These are phyloP conservation scores for Diaporthe citri DNA, from an alignment of 2,329 filamentous ascomycete genomes.

Conservation along the genomic window DNA sequence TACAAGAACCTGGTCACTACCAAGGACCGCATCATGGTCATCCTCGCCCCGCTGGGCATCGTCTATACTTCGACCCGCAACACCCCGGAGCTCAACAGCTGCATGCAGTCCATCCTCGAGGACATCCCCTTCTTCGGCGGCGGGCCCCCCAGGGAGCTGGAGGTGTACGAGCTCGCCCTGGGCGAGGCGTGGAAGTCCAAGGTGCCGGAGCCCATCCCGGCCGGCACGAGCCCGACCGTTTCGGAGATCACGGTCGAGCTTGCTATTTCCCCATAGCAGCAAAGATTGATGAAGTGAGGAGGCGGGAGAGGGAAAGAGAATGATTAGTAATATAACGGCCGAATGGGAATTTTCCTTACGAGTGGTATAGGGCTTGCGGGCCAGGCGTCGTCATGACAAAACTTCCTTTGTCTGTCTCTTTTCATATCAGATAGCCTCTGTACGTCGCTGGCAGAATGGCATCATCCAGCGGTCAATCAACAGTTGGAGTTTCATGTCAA, in stretches of 20 bases:
- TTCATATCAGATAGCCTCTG: neutral
- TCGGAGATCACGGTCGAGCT: conserved; percentile 28
- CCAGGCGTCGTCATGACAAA: neutral
- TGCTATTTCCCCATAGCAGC: conserved; percentile 12
- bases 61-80: conserved; percentile 37
- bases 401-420: neutral
- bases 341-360: neutral
- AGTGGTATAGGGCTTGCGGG: neutral
- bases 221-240: conserved; percentile 32
- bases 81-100: conserved; percentile 35
- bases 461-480: neutral
- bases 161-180: conserved; percentile 33
- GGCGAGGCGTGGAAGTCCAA: conserved; percentile 32
- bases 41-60: conserved; percentile 40
- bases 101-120: conserved; percentile 39
- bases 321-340: neutral
- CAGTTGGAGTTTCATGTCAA: neutral
- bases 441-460: conserved; percentile 18
- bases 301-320: neutral
- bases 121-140: conserved; percentile 39
- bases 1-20: conserved; percentile 40
- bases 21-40: conserved; percentile 40
- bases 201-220: conserved; percentile 23
- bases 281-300: no score
- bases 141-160: conserved; percentile 30